These are phyloP conservation scores for Acorus gramineus DNA, from an alignment of 106 monocot genomes.

Conservation along the genomic window DNA sequence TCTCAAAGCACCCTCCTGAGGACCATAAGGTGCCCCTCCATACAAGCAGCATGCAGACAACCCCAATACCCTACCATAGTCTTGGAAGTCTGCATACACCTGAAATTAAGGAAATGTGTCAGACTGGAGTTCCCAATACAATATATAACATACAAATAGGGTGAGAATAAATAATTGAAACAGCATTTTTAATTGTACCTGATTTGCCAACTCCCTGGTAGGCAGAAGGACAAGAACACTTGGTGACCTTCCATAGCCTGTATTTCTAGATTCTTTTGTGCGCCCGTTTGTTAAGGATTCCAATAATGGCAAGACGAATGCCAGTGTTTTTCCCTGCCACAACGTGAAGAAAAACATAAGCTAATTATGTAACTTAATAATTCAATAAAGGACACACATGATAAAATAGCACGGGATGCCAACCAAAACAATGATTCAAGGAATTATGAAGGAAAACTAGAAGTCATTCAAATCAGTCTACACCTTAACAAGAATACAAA, in stretches of 20 bases:
- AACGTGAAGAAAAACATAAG: not conserved
- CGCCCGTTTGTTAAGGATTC: constrained; percentile 76
- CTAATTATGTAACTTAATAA: too few relatives aligned
- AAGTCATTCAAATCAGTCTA: too few relatives aligned
- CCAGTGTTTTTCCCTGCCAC: constrained; percentile 90
- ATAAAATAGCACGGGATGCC: too few relatives aligned
- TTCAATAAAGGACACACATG: too few relatives aligned
- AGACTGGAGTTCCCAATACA: not conserved
- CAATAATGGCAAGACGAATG: constrained; percentile 89
- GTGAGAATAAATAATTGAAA: not conserved
- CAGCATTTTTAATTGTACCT: constrained; percentile 30
- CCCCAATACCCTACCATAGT: constrained; percentile 68
- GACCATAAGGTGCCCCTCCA: constrained; percentile 67
- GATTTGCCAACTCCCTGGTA: constrained; percentile 93
- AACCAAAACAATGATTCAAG: too few relatives aligned
- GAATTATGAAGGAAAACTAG: too few relatives aligned
- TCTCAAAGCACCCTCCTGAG: constrained; percentile 61
- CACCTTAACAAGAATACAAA: too few relatives aligned
- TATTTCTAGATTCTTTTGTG: constrained; percentile 50
- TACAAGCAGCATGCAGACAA: constrained; percentile 77
- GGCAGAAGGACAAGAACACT: constrained; percentile 87
- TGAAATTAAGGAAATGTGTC: constrained; percentile 10
- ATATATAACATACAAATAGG: not conserved
- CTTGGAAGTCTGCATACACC: constrained; percentile 79
- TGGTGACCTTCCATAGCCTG: constrained; percentile 64